phyloP scores from a whole-genome alignment of 306 rosid species.

The Psophocarpus tetragonolobus region DNA sequence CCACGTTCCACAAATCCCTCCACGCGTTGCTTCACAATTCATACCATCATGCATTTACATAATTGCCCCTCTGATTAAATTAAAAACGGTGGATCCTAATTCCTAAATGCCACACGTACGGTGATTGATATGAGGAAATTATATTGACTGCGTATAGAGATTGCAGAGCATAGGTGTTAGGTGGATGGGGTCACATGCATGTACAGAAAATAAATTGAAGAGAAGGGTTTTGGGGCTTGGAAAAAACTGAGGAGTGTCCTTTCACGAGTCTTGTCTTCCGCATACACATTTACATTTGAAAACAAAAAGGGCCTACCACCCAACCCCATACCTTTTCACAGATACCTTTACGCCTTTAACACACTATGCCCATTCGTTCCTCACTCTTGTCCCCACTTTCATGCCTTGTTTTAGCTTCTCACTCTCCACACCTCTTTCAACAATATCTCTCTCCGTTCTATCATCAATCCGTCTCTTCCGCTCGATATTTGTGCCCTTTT shows the following conservation, averaged over 20 bases:
- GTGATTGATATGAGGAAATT: background rate
- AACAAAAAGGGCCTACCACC: background rate
- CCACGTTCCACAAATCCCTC: background rate
- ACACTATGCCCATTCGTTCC: constrained; percentile 33
- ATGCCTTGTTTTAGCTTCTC: constrained; percentile 18
- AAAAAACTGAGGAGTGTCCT: constrained; percentile 21
- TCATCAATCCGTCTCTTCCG: background rate
- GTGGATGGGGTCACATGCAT: constrained; percentile 58
- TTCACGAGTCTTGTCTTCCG: constrained; percentile 59
- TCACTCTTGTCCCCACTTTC: constrained; percentile 32
- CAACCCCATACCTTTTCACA: constrained; percentile 33
- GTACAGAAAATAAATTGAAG: constrained; percentile 9
- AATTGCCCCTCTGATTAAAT: background rate
- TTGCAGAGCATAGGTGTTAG: constrained; percentile 34
- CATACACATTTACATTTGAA: no score
- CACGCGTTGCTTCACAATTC: constrained; percentile 39
- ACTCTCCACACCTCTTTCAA: background rate
- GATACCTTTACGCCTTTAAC: constrained; percentile 51
- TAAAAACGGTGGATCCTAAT: background rate
- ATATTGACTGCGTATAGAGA: no score
- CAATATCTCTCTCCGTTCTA: constrained; percentile 1
- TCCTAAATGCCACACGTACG: background rate
- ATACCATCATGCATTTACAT: background rate
- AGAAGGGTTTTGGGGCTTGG: background rate
- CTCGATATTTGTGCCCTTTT: background rate